Evolutionary conservation across 2,329 filamentous ascomycete genomes (phyloP), one percentile per base, ranked within the genome.

Genomic region (Ascochyta rabiei): DNA sequence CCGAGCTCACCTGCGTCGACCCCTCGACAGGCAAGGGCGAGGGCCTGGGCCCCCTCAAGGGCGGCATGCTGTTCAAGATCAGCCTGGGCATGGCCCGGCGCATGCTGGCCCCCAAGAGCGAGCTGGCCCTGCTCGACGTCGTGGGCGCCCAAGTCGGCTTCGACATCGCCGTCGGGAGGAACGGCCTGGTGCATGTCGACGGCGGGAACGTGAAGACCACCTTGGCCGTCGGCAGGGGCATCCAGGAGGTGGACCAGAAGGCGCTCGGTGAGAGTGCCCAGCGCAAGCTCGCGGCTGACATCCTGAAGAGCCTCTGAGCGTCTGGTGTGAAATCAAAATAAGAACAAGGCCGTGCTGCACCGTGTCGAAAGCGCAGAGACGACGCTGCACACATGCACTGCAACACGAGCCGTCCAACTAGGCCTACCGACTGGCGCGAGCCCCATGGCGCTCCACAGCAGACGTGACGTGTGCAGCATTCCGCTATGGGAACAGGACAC

Each of bases 121-220:
- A 85, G 3, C 75, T 96, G 7, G 84, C 86, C 3, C 82, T 97
- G 23, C 76, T 98, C 52, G 90, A 96, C 60, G 89, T 91, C 69
- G 78, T 98, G 13, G 93, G 88, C 3, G 87, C 87, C 53, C 93
- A 91, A 48, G 76, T 96, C 13, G 87, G 89, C 18, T 99, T 98
- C 73, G 95, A 99, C 80, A 90, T 96, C 56, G 93, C 93, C 0
- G 90, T 96, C 8, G 95, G 95, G 16, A 86, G 91, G 69, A 99
- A 99, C 75, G 95, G 95, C 35, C 88, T 86, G 73, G 84, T 98
- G 19, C 98, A 95, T 92, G 89, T 98, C 13, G 88, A 93, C 69
- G 92, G 89, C 62, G 89, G 89, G 24, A 89, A 81, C 58, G 78
- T 88, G 33, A 89, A 84, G 76, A 87, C 86, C 28, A 88, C 92